Evolutionary conservation across 352 stramenopile genomes (phyloP), one percentile per base, ranked within the genome.

Genomic region (Phytophthora tubulina): DNA sequence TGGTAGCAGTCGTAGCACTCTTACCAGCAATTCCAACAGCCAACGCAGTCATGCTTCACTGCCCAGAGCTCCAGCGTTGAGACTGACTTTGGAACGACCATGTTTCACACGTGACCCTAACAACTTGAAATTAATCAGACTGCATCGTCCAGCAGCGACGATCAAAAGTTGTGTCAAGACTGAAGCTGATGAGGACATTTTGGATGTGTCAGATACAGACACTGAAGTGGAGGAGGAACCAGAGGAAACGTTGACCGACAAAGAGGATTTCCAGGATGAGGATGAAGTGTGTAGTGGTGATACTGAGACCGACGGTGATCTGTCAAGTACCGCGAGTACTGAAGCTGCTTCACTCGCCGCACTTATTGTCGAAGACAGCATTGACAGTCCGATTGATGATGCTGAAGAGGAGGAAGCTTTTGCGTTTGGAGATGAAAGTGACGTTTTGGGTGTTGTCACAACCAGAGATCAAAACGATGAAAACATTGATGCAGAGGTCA

Each of bases 101-200:
- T 69, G 70, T 21, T 63, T 66, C 48, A 69, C 50, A 7, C 56
- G 70, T 48, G 70, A 76, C 45, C 38, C 32, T 3, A 70, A 56
- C 33, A 72, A 76, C 17, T 21, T 46, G 30, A 76, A 76, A 17
- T 48, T 76, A 7, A 61, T 76, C 30, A 53, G 46, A 44, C 39
- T 76, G 4, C 70, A 61, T 42, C 70, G 63, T 30, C 70, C 70
- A 33, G 56, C 38, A 2, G 17, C 32, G 50, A 39, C 33, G 4
- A n/a, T 61, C 27, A 0, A 27, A n/a, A n/a, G 6, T 35, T 17
- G 32, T 7, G 48, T 9, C 11, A n/a, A 53, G 10, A 2, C 35
- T 45, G 39, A 61, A 35, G 31, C 5, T 30, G 53, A 66, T 33
- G 33, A 53, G 9, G 27, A 33, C 6, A 10, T 62, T 21, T 21